These are phyloP conservation scores for Daldinia sp. DNA, from an alignment of 2,329 filamentous ascomycete genomes.

Conservation along the genomic window DNA sequence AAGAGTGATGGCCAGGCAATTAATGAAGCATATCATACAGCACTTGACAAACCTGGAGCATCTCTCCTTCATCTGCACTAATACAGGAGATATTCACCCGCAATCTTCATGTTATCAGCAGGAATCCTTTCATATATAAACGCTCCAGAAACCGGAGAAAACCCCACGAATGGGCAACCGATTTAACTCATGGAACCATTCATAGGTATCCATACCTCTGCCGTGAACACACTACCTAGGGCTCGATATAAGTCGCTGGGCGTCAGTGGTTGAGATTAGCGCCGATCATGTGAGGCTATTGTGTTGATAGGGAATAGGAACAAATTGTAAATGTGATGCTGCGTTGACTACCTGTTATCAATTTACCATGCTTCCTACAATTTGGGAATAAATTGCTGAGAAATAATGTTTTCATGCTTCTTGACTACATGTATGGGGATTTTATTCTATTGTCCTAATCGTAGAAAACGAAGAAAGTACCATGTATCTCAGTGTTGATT, in stretches of 20 bases:
- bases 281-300: not conserved
- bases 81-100: not conserved
- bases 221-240: not conserved
- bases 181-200: not conserved
- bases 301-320: not conserved
- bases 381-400: not conserved
- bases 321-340: not conserved
- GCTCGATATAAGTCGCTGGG: not conserved
- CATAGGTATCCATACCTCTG: not conserved
- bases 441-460: no score
- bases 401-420: not conserved
- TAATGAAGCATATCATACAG: constrained; percentile 55
- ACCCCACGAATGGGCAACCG: not conserved
- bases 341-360: not conserved
- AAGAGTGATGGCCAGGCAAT: constrained; percentile 15
- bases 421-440: no score
- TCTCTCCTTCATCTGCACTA: constrained; percentile 58
- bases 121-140: not conserved
- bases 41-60: constrained; percentile 57
- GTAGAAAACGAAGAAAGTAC: not conserved
- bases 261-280: no score
- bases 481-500: no score
- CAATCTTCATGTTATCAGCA: not conserved
- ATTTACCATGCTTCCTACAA: not conserved
- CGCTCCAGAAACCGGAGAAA: not conserved